Base-by-base conservation (phyloP, 768 basidiomycete genomes). In the Sporobolomyces phaffii region DNA sequence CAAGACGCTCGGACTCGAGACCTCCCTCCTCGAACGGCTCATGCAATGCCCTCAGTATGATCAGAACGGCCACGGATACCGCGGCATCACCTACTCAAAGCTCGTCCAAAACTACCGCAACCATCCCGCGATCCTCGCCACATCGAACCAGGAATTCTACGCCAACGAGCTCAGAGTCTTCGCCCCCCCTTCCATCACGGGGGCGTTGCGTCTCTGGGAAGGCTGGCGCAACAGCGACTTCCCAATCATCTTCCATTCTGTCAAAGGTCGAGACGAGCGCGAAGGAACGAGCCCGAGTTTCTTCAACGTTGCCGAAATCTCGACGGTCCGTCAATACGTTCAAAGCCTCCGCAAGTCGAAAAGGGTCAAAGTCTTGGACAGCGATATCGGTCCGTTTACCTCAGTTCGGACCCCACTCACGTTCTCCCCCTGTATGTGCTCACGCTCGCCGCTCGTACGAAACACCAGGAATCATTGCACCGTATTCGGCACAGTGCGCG, bases 131-230 rank as follows among this genome's bases (percentile, higher is more conserved):
- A 74, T 78, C 41, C 73, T 79, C 22, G 72, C 73, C 64, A 58
- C 75, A 18, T 77, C 77, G 0, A 76, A 77, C 52, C 59, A 72
- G 2, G 57, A 76, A 47, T 79, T 78, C 70, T 79, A 79, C 65
- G 54, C 73, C 10, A 72, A 76, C 63, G 74, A 74, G 5, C 73
- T 79, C 31, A 51, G 69, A 11, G 68, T 76, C 17, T 53, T 60
- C 31, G 75, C 75, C 0, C 10, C 33, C 3, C 33, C 65, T 28
- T 64, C 54, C 7, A 73, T 47, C 3, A 31, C 33, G n/a, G 31
- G 29, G 17, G 1, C 8, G 1, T 33, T 65, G 5, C n/a, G 5
- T 11, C 10, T 20, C 3, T 79, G 78, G 78, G 43, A 49, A 0
- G 72, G 62, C 3, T 63, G 78, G 44, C 74, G 73, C 0, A 75